Conservation (phyloP, 352 stramenopile genomes). For the Phytophthora europaea region DNA sequence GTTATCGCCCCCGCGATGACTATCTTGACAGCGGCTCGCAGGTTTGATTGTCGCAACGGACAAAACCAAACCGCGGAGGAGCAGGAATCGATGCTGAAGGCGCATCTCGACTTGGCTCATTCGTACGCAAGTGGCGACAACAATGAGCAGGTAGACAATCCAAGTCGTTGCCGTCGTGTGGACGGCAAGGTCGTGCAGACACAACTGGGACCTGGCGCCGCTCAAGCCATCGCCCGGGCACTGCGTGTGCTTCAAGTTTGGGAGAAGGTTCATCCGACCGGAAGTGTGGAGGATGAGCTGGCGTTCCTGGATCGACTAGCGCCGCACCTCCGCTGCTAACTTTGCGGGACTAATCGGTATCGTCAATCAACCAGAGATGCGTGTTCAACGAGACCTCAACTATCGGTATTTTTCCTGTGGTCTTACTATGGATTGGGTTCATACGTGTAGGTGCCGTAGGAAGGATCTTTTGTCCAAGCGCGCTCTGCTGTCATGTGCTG, state of each 20-base stretch:
- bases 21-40: slow-evolving; percentile 52
- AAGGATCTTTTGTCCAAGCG: slow-evolving; percentile 44
- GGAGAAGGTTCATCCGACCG: slow-evolving; percentile 53
- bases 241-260: slow-evolving; percentile 69
- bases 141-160: slow-evolving; percentile 21
- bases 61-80: slow-evolving; percentile 7
- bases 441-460: slow-evolving; percentile 55
- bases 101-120: slow-evolving; percentile 46
- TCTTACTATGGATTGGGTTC: slow-evolving; percentile 22
- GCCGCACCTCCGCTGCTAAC: slow-evolving; percentile 20
- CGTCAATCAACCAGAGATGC: not conserved
- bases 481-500: slow-evolving; percentile 43
- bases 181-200: slow-evolving; percentile 62
- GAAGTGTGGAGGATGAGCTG: slow-evolving; percentile 41
- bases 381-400: slow-evolving; percentile 6
- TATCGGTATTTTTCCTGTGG: slow-evolving; percentile 1
- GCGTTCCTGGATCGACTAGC: slow-evolving; percentile 47
- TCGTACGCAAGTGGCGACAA: slow-evolving; percentile 39
- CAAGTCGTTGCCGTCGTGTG: slow-evolving; percentile 40
- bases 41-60: slow-evolving; percentile 5
- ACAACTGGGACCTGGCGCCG: slow-evolving; percentile 46
- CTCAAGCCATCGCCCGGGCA: slow-evolving; percentile 50
- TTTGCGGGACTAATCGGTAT: not conserved
- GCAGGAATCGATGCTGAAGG: slow-evolving; percentile 38
- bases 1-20: slow-evolving; percentile 63